Conservation (phyloP, 2,329 filamentous ascomycete genomes). For the Samsoniella hepiali region DNA sequence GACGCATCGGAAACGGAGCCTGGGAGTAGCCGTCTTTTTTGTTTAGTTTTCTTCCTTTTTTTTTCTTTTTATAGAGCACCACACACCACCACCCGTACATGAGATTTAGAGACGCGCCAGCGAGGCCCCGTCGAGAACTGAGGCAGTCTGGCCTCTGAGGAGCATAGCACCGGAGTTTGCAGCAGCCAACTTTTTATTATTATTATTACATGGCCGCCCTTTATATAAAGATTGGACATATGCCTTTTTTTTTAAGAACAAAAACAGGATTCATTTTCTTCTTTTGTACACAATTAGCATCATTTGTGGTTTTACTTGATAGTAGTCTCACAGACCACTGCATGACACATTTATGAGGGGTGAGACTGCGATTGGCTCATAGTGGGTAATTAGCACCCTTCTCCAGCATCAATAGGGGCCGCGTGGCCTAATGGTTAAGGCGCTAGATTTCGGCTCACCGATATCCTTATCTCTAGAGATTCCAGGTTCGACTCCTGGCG, state of each 20-base stretch:
- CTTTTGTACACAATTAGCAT: too few relatives aligned
- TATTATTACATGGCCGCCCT: background rate
- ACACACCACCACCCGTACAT: background rate
- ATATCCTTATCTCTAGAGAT: constrained; percentile 36
- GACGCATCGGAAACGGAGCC: constrained; percentile 8
- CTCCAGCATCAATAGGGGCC: constrained; percentile 25
- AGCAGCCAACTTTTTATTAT: background rate
- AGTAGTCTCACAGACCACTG: too few relatives aligned
- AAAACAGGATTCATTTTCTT: too few relatives aligned
- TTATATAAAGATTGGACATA: background rate
- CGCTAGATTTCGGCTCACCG: constrained; percentile 39
- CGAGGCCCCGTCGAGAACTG: background rate
- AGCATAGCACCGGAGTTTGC: constrained; percentile 14
- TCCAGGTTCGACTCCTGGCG: constrained; percentile 44
- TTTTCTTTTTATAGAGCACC: background rate
- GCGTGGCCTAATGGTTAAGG: constrained; percentile 44
- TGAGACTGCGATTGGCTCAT: background rate
- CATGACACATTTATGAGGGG: too few relatives aligned
- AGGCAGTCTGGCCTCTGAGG: background rate
- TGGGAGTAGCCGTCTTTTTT: constrained; percentile 7
- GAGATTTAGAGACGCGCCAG: background rate
- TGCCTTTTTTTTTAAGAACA: background rate
- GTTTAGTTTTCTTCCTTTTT: background rate
- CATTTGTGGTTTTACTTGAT: too few relatives aligned
- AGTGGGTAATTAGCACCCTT: background rate